Base-by-base conservation (phyloP, 2,329 filamentous ascomycete species). In the Aspergillus arachidicola region DNA sequence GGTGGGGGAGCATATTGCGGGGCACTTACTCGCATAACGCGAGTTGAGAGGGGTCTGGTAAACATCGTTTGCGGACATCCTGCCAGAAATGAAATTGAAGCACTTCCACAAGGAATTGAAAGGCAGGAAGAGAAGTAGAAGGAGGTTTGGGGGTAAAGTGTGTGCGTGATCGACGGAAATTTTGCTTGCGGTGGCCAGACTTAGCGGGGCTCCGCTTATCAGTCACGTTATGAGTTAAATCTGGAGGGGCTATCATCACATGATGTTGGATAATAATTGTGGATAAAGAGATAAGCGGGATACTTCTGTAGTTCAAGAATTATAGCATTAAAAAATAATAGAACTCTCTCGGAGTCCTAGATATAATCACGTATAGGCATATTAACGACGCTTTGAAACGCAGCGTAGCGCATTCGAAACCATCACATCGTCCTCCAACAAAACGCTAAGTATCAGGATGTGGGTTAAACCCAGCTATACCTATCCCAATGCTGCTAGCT, bases 11-110 rank as follows among this genome's bases (percentile, higher is more conserved):
- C 28, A 59, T 38, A 59, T 61, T 54, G 65, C 62, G 60, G 56
- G 30, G 58, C 10, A 75, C 66, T 78, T 75, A 79, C 86, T 91
- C 79, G 88, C 89, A 82, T 95, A 95, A 71, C 92, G 87, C 70
- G 84, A 85, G 68, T 86, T 88, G 70, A 93, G 81, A 38, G 90
- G 86, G 50, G 90, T 92, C 80, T 90, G 85, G 76, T 90, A 88
- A 60, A 80, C 80, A 73, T 88, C 85, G 75, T 82, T 77, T 59
- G 75, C 65, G 64, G 77, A 73, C 77, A 79, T 79, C 58, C 56
- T 74, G 71, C 57, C 69, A 60, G 60, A 46, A 58, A 50, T 45
- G 62, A 68, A 41, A 70, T 69, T 70, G 66, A 66, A 60, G 48
- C n/a, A 61, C 30, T 56, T 55, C 56, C 38, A 57, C 60, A 61